A percentile compares a stretch with the other conserved stretches of the same genome.
Conservation (phyloP, 1,284 basidiomycete species). For the Melampsora larici-populina region DNA sequence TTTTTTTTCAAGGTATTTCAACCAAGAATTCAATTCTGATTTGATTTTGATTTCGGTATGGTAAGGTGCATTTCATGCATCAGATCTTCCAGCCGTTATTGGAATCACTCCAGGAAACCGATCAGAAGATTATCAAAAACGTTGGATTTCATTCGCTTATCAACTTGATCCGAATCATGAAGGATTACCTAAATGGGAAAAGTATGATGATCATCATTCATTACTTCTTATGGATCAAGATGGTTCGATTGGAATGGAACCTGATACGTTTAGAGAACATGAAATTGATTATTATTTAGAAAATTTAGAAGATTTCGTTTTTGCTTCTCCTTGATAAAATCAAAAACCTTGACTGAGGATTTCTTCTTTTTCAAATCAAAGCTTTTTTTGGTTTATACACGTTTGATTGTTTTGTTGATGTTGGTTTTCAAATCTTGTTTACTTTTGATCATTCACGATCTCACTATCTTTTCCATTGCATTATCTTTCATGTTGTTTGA, state of each 20-base stretch:
- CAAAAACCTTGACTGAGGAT: no score
- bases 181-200: slow-evolving; percentile 15
- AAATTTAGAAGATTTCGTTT: slow-evolving; percentile 1
- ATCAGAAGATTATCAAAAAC: slow-evolving; percentile 22
- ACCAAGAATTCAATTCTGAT: no score
- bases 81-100: slow-evolving; percentile 23
- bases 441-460: no score
- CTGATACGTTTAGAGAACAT: slow-evolving; percentile 7
- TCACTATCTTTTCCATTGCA: no score
- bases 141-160: slow-evolving; percentile 26
- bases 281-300: slow-evolving; percentile 15
- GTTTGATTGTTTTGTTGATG: no score
- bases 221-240: slow-evolving; percentile 3
- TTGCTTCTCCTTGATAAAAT: slow-evolving; percentile 16
- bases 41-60: no score
- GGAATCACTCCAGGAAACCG: slow-evolving; percentile 6
- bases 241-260: not conserved
- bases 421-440: no score
- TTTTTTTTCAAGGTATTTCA: no score
- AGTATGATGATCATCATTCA: not conserved
- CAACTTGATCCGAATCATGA: slow-evolving; percentile 25
- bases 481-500: no score
- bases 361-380: no score
- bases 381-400: no score
- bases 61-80: slow-evolving; percentile 32